Percentiles rank a stretch among this genome's conserved stretches.
These are phyloP conservation scores for Colletotrichum camelliae DNA, from an alignment of 2,329 filamentous ascomycete genomes.

Conservation along the genomic window DNA sequence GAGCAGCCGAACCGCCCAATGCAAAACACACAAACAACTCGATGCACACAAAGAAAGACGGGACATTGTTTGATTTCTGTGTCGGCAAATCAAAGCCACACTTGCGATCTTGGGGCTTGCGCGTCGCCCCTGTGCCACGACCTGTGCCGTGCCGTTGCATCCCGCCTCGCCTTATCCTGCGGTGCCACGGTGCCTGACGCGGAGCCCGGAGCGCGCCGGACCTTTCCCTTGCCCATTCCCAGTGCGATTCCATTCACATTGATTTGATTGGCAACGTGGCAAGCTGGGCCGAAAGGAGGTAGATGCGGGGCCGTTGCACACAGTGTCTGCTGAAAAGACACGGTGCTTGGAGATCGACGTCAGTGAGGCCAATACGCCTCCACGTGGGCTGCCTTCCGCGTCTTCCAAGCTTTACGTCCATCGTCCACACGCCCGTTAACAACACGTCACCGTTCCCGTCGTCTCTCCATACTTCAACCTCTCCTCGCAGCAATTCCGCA, in stretches of 20 bases:
- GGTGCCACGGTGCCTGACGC: neutral
- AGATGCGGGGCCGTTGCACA: neutral
- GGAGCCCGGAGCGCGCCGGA: neutral
- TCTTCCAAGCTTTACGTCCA: neutral
- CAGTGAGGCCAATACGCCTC: conserved; percentile 13
- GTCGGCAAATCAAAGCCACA: neutral
- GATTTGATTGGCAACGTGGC: neutral
- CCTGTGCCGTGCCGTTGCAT: neutral
- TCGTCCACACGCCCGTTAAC: neutral
- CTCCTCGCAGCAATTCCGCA: neutral
- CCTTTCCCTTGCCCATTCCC: neutral
- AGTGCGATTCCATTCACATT: neutral
- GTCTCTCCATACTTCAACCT: fast-evolving
- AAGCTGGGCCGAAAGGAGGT: neutral
- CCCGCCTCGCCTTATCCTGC: neutral
- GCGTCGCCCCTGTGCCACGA: neutral
- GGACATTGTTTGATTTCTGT: neutral
- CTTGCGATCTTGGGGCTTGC: neutral
- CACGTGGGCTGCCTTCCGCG: neutral
- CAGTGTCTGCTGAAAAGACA: neutral
- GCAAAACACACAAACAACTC: neutral
- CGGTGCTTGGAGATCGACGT: conserved; percentile 4
- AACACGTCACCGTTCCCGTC: neutral
- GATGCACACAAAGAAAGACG: neutral
- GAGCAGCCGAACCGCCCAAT: neutral